Conservation (phyloP, 768 basidiomycete genomes). For the Tricholoma terreum region DNA sequence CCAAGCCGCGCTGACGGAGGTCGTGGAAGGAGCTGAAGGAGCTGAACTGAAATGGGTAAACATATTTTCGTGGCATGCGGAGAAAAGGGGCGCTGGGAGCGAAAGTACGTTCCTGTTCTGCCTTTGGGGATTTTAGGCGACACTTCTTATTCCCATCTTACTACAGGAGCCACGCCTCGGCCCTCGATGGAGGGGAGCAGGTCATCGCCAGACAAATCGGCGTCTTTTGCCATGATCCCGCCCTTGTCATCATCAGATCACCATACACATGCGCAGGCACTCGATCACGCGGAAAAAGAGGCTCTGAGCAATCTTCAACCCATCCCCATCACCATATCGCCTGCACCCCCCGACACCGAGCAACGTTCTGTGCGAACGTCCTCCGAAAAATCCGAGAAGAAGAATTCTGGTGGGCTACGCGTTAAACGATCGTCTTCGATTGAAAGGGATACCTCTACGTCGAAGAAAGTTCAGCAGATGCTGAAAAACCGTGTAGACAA, state of each 20-base stretch:
- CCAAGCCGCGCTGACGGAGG: constrained; percentile 75
- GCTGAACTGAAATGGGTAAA: constrained; percentile 82
- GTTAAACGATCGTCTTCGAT: constrained; percentile 38
- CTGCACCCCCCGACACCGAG: constrained; percentile 50
- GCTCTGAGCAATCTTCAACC: constrained; percentile 13
- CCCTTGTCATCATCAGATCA: constrained; percentile 1
- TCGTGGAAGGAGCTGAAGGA: constrained; percentile 80
- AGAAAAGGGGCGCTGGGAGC: constrained; percentile 36
- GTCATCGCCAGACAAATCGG: constrained; percentile 3
- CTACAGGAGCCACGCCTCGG: constrained; percentile 9
- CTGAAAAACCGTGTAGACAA: constrained; percentile 73
- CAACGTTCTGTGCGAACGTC: constrained; percentile 9
- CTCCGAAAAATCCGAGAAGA: constrained; percentile 11
- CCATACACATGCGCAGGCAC: neutral
- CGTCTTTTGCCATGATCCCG: constrained; percentile 7
- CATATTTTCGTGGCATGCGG: constrained; percentile 75
- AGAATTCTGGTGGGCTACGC: constrained; percentile 7
- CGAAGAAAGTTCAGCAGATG: constrained; percentile 75
- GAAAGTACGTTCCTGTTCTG: constrained; percentile 4
- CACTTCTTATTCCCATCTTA: neutral
- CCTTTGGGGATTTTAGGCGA: neutral
- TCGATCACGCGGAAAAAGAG: neutral
- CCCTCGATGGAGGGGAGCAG: constrained; percentile 16
- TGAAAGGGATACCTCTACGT: constrained; percentile 48
- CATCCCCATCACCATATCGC: constrained; percentile 59